These are phyloP conservation scores for Chaetomium strumarium DNA, from an alignment of 2,329 filamentous ascomycete genomes.

Conservation along the genomic window DNA sequence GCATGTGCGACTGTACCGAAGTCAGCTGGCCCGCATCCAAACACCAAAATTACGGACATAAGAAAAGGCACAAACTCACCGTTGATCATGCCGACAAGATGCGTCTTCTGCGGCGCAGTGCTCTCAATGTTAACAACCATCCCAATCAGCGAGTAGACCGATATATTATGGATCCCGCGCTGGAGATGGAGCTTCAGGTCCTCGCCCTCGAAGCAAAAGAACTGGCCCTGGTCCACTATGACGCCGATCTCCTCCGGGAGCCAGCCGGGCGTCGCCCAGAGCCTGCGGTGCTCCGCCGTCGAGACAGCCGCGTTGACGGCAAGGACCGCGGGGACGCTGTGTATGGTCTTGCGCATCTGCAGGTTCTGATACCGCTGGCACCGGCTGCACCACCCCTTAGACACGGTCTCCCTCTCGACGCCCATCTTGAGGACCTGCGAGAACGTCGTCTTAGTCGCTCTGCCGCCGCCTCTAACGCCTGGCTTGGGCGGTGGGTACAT, in stretches of 20 bases:
- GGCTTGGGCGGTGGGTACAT: slow-evolving; percentile 64
- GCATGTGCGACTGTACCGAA: slow-evolving; percentile 55
- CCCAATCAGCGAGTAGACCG: slow-evolving; percentile 86
- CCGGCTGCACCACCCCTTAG: slow-evolving; percentile 86
- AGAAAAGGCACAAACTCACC: slow-evolving; percentile 44
- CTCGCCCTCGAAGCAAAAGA: slow-evolving; percentile 91
- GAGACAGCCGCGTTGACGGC: slow-evolving; percentile 79
- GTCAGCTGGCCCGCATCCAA: slow-evolving; percentile 24
- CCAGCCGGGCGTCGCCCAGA: slow-evolving; percentile 89
- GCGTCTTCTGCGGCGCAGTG: slow-evolving; percentile 76
- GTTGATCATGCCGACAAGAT: slow-evolving; percentile 88
- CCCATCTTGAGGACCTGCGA: slow-evolving; percentile 89
- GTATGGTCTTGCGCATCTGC: slow-evolving; percentile 76
- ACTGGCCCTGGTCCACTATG: slow-evolving; percentile 82
- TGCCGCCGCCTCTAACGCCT: slow-evolving; percentile 41
- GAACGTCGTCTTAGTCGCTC: slow-evolving; percentile 60
- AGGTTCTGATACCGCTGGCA: slow-evolving; percentile 90
- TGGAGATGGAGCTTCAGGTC: slow-evolving; percentile 77
- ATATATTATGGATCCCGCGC: slow-evolving; percentile 71
- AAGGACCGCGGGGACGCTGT: slow-evolving; percentile 75
- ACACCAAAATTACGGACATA: neutral
- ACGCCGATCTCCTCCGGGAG: slow-evolving; percentile 91
- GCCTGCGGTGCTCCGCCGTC: slow-evolving; percentile 63
- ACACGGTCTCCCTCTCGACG: slow-evolving; percentile 82
- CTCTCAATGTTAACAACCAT: slow-evolving; percentile 86